Conservation (phyloP, 495 filamentous ascomycete genomes). For the Bathelium albidoporum region DNA sequence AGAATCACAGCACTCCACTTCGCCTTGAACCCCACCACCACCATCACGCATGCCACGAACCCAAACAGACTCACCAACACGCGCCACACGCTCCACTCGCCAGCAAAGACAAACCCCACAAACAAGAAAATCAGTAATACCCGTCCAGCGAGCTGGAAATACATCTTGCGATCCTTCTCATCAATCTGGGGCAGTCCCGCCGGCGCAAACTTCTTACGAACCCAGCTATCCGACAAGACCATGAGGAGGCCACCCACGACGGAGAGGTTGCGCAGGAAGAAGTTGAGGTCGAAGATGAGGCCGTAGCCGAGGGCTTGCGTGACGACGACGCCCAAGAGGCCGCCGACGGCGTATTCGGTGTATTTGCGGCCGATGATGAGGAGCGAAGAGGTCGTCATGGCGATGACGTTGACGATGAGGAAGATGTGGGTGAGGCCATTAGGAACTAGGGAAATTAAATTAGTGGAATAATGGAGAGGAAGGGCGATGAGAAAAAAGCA, state of each 20-base stretch:
- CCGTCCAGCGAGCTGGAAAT: constrained; percentile 93
- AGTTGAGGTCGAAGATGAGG: constrained; percentile 98
- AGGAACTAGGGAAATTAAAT: constrained; percentile 69
- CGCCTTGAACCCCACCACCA: constrained; percentile 98
- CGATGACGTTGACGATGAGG: constrained; percentile 79
- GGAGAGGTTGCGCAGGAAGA: constrained; percentile 96
- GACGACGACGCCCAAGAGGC: constrained; percentile 81
- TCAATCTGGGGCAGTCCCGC: constrained; percentile 87
- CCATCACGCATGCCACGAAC: constrained; percentile 91
- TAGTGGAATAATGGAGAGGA: too few species aligned
- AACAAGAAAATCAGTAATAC: constrained; percentile 97
- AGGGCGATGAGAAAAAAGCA: not conserved
- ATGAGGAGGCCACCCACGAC: constrained; percentile 95
- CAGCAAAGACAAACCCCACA: constrained; percentile 89
- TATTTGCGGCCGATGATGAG: constrained; percentile 85
- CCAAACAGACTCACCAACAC: constrained; percentile 73
- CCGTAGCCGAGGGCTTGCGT: constrained; percentile 97
- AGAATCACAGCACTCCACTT: constrained; percentile 94
- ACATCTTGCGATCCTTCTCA: constrained; percentile 99
- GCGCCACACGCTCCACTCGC: constrained; percentile 80
- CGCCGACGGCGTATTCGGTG: constrained; percentile 82
- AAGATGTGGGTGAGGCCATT: constrained; percentile 86
- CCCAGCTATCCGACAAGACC: constrained; percentile 96
- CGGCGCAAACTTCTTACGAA: constrained; percentile 92
- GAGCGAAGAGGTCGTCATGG: constrained; percentile 72